Conservation (phyloP, 495 filamentous ascomycete species). For the Xylaria sp. region DNA sequence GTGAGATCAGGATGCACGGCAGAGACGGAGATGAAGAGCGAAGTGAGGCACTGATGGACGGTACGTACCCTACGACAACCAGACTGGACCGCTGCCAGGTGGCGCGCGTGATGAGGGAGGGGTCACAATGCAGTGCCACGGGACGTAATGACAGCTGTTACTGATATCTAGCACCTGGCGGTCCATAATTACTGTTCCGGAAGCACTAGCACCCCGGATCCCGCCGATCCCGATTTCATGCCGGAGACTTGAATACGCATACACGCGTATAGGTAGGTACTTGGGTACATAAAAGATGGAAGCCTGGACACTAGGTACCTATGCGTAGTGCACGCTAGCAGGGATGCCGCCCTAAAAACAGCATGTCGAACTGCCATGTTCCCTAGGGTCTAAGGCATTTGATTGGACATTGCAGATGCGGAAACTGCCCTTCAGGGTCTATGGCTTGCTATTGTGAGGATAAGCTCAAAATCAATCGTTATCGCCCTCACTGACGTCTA, state of each 20-base stretch:
- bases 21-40: not conserved
- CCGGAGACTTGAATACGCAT: too few relatives aligned
- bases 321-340: not conserved
- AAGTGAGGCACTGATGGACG: not conserved
- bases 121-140: slow-evolving; percentile 8
- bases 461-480: not conserved
- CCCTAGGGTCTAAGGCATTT: not conserved
- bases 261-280: too few relatives aligned
- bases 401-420: not conserved
- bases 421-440: not conserved
- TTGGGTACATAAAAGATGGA: not conserved
- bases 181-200: not conserved
- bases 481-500: slow-evolving; percentile 16
- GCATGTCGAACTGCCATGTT: not conserved
- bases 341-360: not conserved
- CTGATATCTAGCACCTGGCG: not conserved
- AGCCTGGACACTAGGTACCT: not conserved
- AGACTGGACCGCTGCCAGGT: not conserved
- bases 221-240: not conserved
- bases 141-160: not conserved
- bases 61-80: not conserved
- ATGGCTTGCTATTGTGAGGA: not conserved
- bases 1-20: slow-evolving; percentile 9
- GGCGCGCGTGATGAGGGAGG: not conserved
- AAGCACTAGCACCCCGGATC: not conserved